Conservation (phyloP, 805 yeast genomes). For the Kuraishia borneana region DNA sequence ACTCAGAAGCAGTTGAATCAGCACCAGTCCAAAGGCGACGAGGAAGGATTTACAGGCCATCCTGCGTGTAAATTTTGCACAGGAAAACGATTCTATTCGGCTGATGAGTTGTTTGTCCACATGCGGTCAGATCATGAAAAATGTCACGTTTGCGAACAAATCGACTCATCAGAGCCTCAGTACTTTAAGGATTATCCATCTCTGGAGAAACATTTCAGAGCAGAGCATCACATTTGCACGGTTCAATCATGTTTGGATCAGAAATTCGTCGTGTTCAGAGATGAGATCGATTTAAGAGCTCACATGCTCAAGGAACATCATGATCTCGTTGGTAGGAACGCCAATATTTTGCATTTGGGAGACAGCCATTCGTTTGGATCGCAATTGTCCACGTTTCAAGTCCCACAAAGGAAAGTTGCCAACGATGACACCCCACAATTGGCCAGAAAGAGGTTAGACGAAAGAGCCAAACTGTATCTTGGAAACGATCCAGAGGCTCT, state of each 20-base stretch:
- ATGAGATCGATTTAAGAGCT: slow-evolving; percentile 75
- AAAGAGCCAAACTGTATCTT: slow-evolving; percentile 74
- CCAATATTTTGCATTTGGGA: slow-evolving; percentile 4
- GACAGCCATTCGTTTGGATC: slow-evolving; percentile 32
- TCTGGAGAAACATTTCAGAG: slow-evolving; percentile 63
- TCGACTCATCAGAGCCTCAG: slow-evolving; percentile 48
- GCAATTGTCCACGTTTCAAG: slow-evolving; percentile 49
- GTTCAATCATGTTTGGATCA: slow-evolving; percentile 74
- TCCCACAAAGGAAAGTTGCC: not conserved
- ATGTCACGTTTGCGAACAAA: slow-evolving; percentile 81
- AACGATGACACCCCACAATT: slow-evolving; percentile 23
- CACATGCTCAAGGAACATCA: slow-evolving; percentile 84
- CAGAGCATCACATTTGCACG: slow-evolving; percentile 66
- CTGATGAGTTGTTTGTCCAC: slow-evolving; percentile 76
- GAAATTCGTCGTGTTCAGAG: slow-evolving; percentile 85
- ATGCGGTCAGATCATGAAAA: slow-evolving; percentile 77
- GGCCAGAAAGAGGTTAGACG: slow-evolving; percentile 59
- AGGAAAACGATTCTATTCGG: slow-evolving; percentile 69
- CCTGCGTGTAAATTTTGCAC: slow-evolving; percentile 80
- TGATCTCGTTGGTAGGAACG: slow-evolving; percentile 35
- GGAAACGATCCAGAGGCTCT: slow-evolving; percentile 37
- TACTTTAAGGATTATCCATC: slow-evolving; percentile 71
- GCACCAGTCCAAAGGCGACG: slow-evolving; percentile 71
- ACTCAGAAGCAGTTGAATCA: slow-evolving; percentile 48
- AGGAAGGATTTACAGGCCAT: slow-evolving; percentile 75